Evolutionary conservation across 108 stramenopile genomes (phyloP).

Genomic region (Nannochloropsis gaditana): DNA sequence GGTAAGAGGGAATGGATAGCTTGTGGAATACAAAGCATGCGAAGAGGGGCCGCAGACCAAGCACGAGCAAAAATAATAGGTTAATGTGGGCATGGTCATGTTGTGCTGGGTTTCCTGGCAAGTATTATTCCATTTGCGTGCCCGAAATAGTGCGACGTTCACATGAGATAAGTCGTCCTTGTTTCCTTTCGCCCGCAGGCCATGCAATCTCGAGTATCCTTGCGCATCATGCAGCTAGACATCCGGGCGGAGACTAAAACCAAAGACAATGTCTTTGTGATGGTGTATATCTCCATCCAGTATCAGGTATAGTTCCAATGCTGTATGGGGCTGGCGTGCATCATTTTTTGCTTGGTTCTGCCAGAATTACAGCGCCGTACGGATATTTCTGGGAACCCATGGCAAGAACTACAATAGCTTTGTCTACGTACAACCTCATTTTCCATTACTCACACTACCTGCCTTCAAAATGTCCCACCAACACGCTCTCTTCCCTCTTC

Average conservation of each 20-base stretch:
- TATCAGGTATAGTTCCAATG: slow-evolving; percentile 32
- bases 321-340: no score
- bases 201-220: slow-evolving; percentile 19
- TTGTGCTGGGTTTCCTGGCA: not conserved
- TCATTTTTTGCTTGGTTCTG: no score
- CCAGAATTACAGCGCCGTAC: no score
- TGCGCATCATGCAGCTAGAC: slow-evolving; percentile 58
- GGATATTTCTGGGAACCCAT: no score
- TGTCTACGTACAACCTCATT: no score
- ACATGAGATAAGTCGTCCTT: slow-evolving; percentile 26
- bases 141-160: no score
- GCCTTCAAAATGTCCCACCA: no score
- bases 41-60: not conserved
- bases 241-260: slow-evolving; percentile 60
- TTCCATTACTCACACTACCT: no score
- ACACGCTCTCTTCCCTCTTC: not conserved
- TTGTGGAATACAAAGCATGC: not conserved
- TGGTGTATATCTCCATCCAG: slow-evolving; percentile 68
- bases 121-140: not conserved
- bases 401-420: no score
- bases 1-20: slow-evolving; percentile 22
- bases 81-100: not conserved
- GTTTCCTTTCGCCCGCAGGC: not conserved
- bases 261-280: slow-evolving; percentile 94
- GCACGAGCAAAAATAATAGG: not conserved